Conservation (phyloP, 2,329 filamentous ascomycete species). For the Colletotrichum sp. region DNA sequence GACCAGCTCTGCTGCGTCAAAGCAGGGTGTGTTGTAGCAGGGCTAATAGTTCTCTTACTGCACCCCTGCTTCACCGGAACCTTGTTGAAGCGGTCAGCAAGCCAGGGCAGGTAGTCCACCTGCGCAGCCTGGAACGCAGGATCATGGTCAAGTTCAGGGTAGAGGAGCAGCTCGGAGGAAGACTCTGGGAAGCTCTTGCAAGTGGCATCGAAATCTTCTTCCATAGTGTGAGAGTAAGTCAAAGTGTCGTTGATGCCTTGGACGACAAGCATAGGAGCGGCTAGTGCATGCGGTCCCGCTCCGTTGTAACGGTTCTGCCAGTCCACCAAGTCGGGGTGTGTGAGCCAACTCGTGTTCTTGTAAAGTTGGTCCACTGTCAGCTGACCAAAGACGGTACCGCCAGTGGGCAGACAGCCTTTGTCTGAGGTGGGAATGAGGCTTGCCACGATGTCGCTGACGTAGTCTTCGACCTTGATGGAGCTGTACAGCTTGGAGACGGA, state of each 20-base stretch:
- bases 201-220: neutral
- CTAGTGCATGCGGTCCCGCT: constrained; percentile 21
- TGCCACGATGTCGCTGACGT: constrained; percentile 9
- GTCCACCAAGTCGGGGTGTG: neutral
- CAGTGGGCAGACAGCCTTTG: constrained; percentile 5
- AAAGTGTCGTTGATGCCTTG: constrained; percentile 23
- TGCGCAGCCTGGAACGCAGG: neutral
- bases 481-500: constrained; percentile 16
- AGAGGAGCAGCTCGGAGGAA: neutral
- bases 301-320: constrained; percentile 19
- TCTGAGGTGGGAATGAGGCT: neutral
- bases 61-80: neutral
- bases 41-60: neutral
- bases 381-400: neutral
- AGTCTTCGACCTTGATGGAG: constrained; percentile 15
- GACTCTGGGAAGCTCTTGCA: neutral
- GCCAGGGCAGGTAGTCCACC: constrained; percentile 3
- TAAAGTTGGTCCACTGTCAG: constrained; percentile 5
- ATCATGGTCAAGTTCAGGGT: neutral
- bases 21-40: neutral
- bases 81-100: constrained; percentile 7
- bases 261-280: constrained; percentile 25
- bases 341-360: constrained; percentile 18
- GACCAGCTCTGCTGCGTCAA: neutral
- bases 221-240: constrained; percentile 4